Percentiles rank a stretch among this genome's conserved stretches.
phyloP scores from a whole-genome alignment of 2,329 filamentous ascomycete genomes.

The Penicillium crustosum region DNA sequence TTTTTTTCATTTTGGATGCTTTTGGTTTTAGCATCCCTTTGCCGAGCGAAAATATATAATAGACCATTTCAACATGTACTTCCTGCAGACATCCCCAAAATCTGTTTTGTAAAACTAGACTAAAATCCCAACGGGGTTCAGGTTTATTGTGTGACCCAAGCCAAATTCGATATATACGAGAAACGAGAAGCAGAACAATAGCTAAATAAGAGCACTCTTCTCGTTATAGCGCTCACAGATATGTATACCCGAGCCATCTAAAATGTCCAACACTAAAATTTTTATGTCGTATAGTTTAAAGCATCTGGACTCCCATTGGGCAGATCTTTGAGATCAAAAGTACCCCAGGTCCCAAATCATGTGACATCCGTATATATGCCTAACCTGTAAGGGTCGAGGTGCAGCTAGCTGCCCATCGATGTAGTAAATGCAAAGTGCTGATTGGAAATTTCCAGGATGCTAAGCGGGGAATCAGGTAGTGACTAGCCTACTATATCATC shows the following conservation, averaged over 20 bases:
- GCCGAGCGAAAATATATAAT: neutral
- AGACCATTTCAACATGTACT: neutral
- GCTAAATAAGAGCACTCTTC: neutral
- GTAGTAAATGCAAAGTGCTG: neutral
- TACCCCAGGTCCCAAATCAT: neutral
- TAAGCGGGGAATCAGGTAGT: neutral
- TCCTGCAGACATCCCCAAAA: neutral
- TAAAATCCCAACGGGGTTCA: neutral
- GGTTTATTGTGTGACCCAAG: too few relatives aligned
- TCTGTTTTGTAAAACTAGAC: neutral
- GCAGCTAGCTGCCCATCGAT: neutral
- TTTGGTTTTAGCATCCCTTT: too few relatives aligned
- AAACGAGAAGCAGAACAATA: neutral
- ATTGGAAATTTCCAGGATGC: neutral
- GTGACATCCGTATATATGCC: constrained; percentile 6
- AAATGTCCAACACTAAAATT: neutral
- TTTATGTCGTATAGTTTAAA: neutral
- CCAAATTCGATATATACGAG: neutral
- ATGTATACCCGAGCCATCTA: neutral
- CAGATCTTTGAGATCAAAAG: neutral
- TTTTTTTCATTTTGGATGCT: neutral
- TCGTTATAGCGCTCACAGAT: neutral
- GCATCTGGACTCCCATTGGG: neutral
- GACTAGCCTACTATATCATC: neutral
- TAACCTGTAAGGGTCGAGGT: constrained; percentile 23